Evolutionary conservation across 495 filamentous ascomycete species (phyloP).

Genomic region (Baudoinia panamericana): DNA sequence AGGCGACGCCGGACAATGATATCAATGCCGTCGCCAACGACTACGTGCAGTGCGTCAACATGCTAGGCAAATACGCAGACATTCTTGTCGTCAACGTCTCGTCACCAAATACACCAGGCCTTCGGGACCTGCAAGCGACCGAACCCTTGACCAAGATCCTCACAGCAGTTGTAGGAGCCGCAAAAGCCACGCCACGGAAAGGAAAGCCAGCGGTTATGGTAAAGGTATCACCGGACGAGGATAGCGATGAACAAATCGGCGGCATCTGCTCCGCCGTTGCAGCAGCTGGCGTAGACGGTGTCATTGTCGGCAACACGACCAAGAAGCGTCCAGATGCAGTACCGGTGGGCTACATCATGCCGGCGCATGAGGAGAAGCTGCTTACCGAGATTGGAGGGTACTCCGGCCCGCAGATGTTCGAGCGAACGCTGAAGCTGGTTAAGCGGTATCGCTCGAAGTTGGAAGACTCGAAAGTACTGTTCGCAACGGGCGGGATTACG

Average conservation of each 20-base stretch:
- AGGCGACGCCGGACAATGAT: slow-evolving; percentile 68
- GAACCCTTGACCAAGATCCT: slow-evolving; percentile 71
- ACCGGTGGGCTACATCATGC: slow-evolving; percentile 48
- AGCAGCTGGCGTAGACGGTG: slow-evolving; percentile 73
- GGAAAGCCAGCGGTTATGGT: slow-evolving; percentile 82
- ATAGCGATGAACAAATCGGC: slow-evolving; percentile 62
- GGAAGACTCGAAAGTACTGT: slow-evolving; percentile 67
- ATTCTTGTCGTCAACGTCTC: slow-evolving; percentile 95
- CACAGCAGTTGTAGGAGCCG: slow-evolving; percentile 67
- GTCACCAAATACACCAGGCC: slow-evolving; percentile 85
- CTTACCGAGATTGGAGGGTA: slow-evolving; percentile 74
- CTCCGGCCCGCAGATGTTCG: slow-evolving; percentile 79
- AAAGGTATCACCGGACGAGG: slow-evolving; percentile 92
- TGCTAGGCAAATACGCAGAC: slow-evolving; percentile 74
- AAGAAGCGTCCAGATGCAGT: slow-evolving; percentile 61
- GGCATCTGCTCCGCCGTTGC: slow-evolving; percentile 82
- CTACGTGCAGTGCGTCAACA: slow-evolving; percentile 74
- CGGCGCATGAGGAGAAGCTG: slow-evolving; percentile 49
- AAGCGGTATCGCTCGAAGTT: slow-evolving; percentile 63
- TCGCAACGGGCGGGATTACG: slow-evolving; percentile 82
- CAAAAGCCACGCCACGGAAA: slow-evolving; percentile 49
- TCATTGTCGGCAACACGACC: slow-evolving; percentile 97
- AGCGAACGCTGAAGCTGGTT: slow-evolving; percentile 60
- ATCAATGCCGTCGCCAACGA: slow-evolving; percentile 70
- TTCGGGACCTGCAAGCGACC: slow-evolving; percentile 68